Conservation (phyloP, 2,329 filamentous ascomycete genomes). For the Ambrosiella cleistominuta region DNA sequence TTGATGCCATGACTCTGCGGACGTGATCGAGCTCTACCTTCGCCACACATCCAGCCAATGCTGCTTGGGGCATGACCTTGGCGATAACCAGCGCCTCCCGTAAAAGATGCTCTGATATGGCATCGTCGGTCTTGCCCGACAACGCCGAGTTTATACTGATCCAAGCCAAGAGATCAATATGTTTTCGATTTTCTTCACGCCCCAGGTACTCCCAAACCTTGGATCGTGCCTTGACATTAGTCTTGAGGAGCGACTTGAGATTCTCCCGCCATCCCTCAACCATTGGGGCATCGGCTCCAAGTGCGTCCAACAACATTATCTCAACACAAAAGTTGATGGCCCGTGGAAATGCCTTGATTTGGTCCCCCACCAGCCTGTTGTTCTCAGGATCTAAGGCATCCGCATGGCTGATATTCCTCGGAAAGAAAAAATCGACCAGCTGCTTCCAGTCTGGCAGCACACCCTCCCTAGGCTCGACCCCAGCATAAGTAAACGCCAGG, state of each 20-base stretch:
- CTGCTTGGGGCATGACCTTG: too few species aligned
- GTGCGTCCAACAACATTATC: slow-evolving; percentile 32
- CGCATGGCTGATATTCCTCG: slow-evolving; percentile 16
- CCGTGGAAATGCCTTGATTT: slow-evolving; percentile 42
- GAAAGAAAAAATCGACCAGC: slow-evolving; percentile 22
- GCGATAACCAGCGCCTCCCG: too few species aligned
- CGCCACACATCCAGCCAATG: too few species aligned
- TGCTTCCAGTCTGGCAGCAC: slow-evolving; percentile 33
- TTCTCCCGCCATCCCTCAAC: slow-evolving; percentile 75
- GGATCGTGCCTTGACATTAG: slow-evolving; percentile 46
- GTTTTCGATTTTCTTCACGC: too few species aligned
- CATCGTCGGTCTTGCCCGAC: background rate
- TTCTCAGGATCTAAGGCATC: slow-evolving; percentile 19
- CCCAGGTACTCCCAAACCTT: slow-evolving; percentile 34
- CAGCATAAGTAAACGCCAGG: slow-evolving; percentile 30
- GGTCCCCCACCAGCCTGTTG: slow-evolving; percentile 24
- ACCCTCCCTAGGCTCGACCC: slow-evolving; percentile 18
- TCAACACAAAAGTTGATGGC: slow-evolving; percentile 50
- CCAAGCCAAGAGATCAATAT: background rate
- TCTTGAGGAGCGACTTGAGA: slow-evolving; percentile 54
- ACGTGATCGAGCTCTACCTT: too few species aligned
- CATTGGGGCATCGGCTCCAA: slow-evolving; percentile 33
- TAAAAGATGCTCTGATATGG: too few species aligned
- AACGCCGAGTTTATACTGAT: background rate
- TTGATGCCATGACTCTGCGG: too few species aligned